Conservation (phyloP, 441 rosid species). For the Melastoma candidum region DNA sequence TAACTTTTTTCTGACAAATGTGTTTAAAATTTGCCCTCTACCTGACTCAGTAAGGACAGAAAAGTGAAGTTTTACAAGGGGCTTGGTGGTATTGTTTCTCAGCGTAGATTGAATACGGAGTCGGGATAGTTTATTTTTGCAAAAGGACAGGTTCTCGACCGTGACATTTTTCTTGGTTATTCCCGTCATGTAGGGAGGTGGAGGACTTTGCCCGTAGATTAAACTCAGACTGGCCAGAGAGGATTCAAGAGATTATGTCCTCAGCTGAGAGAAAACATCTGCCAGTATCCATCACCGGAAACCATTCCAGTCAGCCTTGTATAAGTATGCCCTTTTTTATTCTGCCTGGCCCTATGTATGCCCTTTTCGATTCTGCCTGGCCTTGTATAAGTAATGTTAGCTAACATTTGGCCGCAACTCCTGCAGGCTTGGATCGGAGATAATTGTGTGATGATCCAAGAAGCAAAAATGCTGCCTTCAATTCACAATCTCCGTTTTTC, state of each 20-base stretch:
- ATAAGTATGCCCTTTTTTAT: slow-evolving; percentile 34
- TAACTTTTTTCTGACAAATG: too few relatives aligned
- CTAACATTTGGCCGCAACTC: background rate
- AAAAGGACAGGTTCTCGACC: background rate
- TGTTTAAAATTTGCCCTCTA: too few relatives aligned
- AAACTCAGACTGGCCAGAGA: slow-evolving; percentile 66
- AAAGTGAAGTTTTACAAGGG: too few relatives aligned
- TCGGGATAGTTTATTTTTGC: background rate
- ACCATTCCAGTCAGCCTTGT: slow-evolving; percentile 38
- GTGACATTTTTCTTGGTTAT: background rate
- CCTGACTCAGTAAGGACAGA: too few relatives aligned
- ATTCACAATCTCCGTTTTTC: too few relatives aligned
- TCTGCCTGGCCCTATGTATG: background rate
- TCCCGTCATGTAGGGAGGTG: slow-evolving; percentile 35
- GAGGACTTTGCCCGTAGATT: slow-evolving; percentile 61
- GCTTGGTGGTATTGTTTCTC: background rate
- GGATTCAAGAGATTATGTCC: slow-evolving; percentile 51
- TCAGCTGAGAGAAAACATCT: slow-evolving; percentile 32
- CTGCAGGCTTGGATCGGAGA: slow-evolving; percentile 10
- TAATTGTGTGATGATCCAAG: background rate
- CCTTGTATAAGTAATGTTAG: background rate
- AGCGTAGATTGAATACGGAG: background rate
- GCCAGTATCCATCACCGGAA: slow-evolving; percentile 33
- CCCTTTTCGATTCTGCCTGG: background rate
- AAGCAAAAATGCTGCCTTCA: too few relatives aligned